Base-by-base conservation (phyloP, 495 filamentous ascomycete genomes). In the Sphaerosporella brunnea region DNA sequence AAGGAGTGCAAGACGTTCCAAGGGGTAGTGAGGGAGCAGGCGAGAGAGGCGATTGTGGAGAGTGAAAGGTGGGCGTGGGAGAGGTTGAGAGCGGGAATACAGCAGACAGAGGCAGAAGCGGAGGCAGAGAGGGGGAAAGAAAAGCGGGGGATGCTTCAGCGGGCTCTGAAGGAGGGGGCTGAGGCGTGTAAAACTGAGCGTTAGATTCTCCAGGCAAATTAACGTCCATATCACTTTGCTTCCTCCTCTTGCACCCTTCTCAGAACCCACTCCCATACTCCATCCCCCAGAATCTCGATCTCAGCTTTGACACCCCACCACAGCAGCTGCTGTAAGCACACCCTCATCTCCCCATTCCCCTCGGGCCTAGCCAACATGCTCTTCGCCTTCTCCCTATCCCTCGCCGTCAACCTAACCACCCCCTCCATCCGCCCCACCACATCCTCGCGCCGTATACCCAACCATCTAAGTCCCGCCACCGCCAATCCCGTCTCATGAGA, bases 291-390 rank as follows among this genome's bases (percentile, higher is more conserved):
- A 20, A 35, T 68, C 65, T 97, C 83, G 50, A 90, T 88, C 64
- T 97, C 90, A 1, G 79, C 83, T 60, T 97, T 97, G 43, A 84
- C 50, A 54, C 82, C 81, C 43, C 93, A 58, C 67, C 93, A 74
- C 38, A 96, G 61, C 86, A 96, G 95, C 3, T 71, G 62, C 64
- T 93, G 88, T 52, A 96, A 56, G 55, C 90, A 83, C 9, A 10
- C 11, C 24, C 20, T 43, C 8, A 43, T 18, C 8, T 25, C 3
- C 21, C 23, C 40, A 8, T 10, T 43, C 37, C 37, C 15, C 37
- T n/a, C n/a, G 10, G 35, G 10, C 24, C 24, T 43, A 7, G 2
- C 21, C 40, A 43, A 25, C 40, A 43, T 11, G 3, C 10, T 11
- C 19, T 1, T 24, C 10, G 40, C 40, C 40, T 24, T 43, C 21